phyloP scores from a whole-genome alignment of 2,329 filamentous ascomycete species.

The Claviceps purpurea region DNA sequence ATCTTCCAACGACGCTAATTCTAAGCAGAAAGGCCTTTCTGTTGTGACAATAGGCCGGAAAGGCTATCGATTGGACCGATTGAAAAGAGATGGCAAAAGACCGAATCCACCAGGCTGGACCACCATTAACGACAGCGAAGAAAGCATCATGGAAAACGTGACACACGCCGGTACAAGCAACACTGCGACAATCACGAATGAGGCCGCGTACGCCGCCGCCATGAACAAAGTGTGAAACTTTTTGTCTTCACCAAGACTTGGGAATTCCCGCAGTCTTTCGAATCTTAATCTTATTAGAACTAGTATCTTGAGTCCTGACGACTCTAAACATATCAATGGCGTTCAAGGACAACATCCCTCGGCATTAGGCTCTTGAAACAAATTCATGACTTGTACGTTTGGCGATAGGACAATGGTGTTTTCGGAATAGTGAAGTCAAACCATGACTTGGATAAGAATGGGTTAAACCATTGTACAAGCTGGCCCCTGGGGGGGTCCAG shows the following conservation, averaged over 20 bases:
- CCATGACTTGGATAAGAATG: too few relatives aligned
- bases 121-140: constrained; percentile 11
- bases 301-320: not conserved
- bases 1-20: not conserved
- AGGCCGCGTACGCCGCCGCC: not conserved
- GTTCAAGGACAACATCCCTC: too few relatives aligned
- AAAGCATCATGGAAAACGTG: constrained; percentile 6
- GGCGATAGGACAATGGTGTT: too few relatives aligned
- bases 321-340: too few relatives aligned
- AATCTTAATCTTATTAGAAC: not conserved
- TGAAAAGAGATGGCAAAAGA: constrained; percentile 7
- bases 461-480: too few relatives aligned
- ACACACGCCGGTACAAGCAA: not conserved
- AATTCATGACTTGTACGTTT: too few relatives aligned
- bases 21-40: not conserved
- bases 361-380: too few relatives aligned
- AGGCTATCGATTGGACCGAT: constrained; percentile 8
- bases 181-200: not conserved
- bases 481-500: too few relatives aligned
- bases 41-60: constrained; percentile 12
- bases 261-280: not conserved
- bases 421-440: too few relatives aligned
- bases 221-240: not conserved
- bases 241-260: not conserved
- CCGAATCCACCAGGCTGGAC: constrained; percentile 10